Conservation (phyloP, 805 yeast species). For the Candida palmyrensis region DNA sequence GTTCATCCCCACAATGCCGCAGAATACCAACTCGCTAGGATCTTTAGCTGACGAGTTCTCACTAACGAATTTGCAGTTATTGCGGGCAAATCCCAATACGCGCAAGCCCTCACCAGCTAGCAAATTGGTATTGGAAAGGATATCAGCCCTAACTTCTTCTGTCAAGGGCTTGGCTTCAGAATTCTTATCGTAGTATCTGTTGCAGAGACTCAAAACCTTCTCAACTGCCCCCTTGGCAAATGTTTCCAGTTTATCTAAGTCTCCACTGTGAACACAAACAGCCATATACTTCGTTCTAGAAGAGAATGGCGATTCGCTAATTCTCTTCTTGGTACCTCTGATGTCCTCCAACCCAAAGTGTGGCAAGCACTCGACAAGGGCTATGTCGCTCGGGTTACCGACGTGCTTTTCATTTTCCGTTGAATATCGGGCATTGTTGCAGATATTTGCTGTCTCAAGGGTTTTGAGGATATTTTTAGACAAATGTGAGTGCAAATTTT, state of each 20-base stretch:
- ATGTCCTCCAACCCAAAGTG: slow-evolving; percentile 69
- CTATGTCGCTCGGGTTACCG: slow-evolving; percentile 96
- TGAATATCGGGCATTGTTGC: slow-evolving; percentile 72
- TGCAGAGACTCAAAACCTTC: slow-evolving; percentile 56
- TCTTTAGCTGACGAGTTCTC: slow-evolving; percentile 27
- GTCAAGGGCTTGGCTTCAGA: slow-evolving; percentile 60
- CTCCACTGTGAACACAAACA: slow-evolving; percentile 60
- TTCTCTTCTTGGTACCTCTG: slow-evolving; percentile 55
- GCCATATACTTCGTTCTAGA: slow-evolving; percentile 89
- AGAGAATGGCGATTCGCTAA: slow-evolving; percentile 77
- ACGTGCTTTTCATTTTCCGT: slow-evolving; percentile 63
- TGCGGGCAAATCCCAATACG: slow-evolving; percentile 73
- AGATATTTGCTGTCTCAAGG: slow-evolving; percentile 63
- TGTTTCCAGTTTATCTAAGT: slow-evolving; percentile 49
- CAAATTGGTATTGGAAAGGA: slow-evolving; percentile 52
- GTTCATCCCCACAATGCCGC: slow-evolving; percentile 91
- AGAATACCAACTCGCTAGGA: slow-evolving; percentile 62
- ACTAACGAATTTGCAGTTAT: slow-evolving; percentile 25
- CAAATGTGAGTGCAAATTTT: slow-evolving; percentile 37
- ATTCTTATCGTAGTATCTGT: slow-evolving; percentile 50
- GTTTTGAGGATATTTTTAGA: slow-evolving; percentile 52
- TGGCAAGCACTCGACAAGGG: slow-evolving; percentile 69
- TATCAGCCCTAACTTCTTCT: slow-evolving; percentile 40
- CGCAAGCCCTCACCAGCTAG: slow-evolving; percentile 84
- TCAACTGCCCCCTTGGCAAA: slow-evolving; percentile 92